Percentiles rank a stretch among this genome's conserved stretches.
Conservation (phyloP, 208 protist species). For the Wallacemonas sp. region DNA sequence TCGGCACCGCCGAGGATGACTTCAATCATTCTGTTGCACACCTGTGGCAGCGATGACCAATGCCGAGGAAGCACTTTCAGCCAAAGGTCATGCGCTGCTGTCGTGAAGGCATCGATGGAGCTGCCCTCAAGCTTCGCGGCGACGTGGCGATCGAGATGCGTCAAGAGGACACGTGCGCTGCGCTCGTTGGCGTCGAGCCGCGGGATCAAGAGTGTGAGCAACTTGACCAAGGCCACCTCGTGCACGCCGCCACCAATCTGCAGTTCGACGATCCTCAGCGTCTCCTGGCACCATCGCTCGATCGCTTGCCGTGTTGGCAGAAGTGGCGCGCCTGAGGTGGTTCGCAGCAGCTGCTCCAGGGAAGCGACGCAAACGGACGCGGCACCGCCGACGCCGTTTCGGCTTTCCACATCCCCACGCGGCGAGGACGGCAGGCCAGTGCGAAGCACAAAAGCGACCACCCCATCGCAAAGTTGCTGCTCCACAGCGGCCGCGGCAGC, state of each 20-base stretch:
- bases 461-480: conserved; percentile 28
- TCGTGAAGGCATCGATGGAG: background rate
- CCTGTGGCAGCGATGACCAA: background rate
- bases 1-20: too few relatives aligned
- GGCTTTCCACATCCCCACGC: background rate
- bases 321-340: too few relatives aligned
- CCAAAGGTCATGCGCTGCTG: background rate
- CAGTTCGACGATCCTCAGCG: conserved; percentile 3
- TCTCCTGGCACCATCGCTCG: background rate
- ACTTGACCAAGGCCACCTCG: background rate
- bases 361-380: background rate
- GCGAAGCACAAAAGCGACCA: conserved; percentile 4
- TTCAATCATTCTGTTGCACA: background rate
- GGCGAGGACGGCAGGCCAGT: background rate
- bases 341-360: background rate
- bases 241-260: background rate
- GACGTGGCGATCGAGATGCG: background rate
- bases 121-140: background rate
- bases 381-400: background rate
- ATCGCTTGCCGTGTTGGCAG: too few relatives aligned
- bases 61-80: background rate
- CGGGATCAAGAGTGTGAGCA: background rate
- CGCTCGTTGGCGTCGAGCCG: background rate
- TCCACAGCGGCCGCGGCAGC: background rate
- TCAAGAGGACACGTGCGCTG: background rate